Percentiles rank a stretch among this genome's conserved stretches.
Conservation (phyloP, 495 filamentous ascomycete genomes). For the Cercophora sp. region DNA sequence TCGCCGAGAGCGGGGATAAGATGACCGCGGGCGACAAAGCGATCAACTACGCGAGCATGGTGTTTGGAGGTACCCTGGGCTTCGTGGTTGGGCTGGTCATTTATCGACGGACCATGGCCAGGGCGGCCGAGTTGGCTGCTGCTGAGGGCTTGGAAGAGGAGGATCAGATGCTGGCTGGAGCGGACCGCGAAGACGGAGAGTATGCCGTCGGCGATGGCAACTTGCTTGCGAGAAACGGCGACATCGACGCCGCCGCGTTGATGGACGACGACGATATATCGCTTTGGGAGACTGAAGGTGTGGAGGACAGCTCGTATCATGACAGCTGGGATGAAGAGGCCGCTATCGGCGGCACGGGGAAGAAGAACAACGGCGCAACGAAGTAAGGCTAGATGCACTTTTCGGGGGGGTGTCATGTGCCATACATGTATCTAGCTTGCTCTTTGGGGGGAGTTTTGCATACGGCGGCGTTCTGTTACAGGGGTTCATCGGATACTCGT, state of each 20-base stretch:
- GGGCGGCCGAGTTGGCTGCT: conserved; percentile 79
- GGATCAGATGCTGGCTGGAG: conserved; percentile 20
- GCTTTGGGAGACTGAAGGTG: conserved; percentile 47
- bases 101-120: conserved; percentile 77
- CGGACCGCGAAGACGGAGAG: conserved; percentile 18
- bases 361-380: too few species aligned
- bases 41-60: conserved; percentile 78
- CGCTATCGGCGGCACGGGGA: neutral
- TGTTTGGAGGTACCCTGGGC: conserved; percentile 64
- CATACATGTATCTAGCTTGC: too few species aligned
- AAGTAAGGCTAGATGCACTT: too few species aligned
- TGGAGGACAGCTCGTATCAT: conserved; percentile 27
- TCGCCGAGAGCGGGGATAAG: conserved; percentile 60
- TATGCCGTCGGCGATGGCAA: conserved; percentile 7
- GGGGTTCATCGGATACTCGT: too few species aligned
- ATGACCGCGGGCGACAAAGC: conserved; percentile 64
- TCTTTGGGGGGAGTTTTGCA: too few species aligned
- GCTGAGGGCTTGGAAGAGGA: conserved; percentile 58
- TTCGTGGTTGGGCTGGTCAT: conserved; percentile 76
- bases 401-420: too few species aligned
- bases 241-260: conserved; percentile 37
- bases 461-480: too few species aligned
- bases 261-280: conserved; percentile 61
- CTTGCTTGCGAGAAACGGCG: conserved; percentile 23
- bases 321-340: conserved; percentile 31